These are phyloP conservation scores for Hyparrhenia diplandra DNA, from an alignment of 176 grass and related monocot species.

Conservation along the genomic window DNA sequence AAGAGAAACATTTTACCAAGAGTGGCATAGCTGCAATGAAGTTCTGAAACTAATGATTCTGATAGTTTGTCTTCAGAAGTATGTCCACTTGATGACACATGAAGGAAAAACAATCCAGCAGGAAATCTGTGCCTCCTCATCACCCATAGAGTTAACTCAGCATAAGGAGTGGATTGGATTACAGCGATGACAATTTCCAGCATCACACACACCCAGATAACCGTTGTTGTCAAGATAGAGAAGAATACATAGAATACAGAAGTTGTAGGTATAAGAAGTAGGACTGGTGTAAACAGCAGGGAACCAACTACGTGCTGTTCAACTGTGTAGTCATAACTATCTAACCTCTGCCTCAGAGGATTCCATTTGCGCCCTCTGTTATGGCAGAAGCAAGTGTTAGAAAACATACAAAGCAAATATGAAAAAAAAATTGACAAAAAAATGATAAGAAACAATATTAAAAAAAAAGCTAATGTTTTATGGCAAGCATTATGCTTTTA, in stretches of 20 bases:
- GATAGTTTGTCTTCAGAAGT: constrained; percentile 18
- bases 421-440: neutral
- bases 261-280: constrained; percentile 80
- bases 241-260: constrained; percentile 95
- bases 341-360: constrained; percentile 80
- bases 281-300: constrained; percentile 83
- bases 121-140: constrained; percentile 70
- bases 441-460: neutral
- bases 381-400: constrained; percentile 28
- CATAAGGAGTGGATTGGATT: constrained; percentile 67
- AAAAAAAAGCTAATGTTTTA: neutral
- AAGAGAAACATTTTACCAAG: constrained; percentile 51
- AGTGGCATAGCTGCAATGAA: constrained; percentile 61
- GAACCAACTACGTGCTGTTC: constrained; percentile 96
- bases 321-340: constrained; percentile 85
- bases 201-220: constrained; percentile 49
- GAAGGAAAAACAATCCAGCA: constrained; percentile 68
- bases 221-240: constrained; percentile 68
- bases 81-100: constrained; percentile 26
- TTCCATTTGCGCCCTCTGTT: constrained; percentile 91
- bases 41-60: constrained; percentile 53
- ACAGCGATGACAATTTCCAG: constrained; percentile 63
- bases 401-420: neutral
- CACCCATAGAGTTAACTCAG: constrained; percentile 63
- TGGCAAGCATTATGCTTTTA: neutral